These are phyloP conservation scores for Pseudopyrenochaeta lycopersici DNA, from an alignment of 2,329 filamentous ascomycete genomes.

Conservation along the genomic window DNA sequence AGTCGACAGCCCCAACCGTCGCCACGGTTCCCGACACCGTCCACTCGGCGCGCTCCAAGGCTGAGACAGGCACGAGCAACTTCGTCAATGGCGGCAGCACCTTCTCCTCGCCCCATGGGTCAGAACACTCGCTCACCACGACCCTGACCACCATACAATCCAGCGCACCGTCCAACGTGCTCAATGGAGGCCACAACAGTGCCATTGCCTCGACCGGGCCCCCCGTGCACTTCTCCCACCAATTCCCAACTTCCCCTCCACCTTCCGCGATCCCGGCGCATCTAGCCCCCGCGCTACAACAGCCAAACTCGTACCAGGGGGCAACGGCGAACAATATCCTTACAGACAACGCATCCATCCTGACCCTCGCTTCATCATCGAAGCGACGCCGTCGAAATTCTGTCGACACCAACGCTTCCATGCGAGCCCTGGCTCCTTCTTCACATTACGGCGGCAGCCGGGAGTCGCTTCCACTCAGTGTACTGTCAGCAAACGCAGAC, in stretches of 20 bases:
- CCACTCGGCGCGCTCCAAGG: slow-evolving; percentile 80
- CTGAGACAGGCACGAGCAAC: slow-evolving; percentile 75
- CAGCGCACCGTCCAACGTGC: slow-evolving; percentile 65
- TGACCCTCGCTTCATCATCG: slow-evolving; percentile 84
- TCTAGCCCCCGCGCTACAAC: slow-evolving; percentile 63
- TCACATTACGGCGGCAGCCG: slow-evolving; percentile 84
- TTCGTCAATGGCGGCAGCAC: slow-evolving; percentile 73
- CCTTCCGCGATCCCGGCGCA: slow-evolving; percentile 78
- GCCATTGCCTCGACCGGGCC: slow-evolving; percentile 47
- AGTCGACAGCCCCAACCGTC: slow-evolving; percentile 79
- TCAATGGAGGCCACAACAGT: slow-evolving; percentile 51
- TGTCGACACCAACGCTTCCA: slow-evolving; percentile 85
- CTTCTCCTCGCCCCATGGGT: slow-evolving; percentile 84
- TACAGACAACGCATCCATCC: slow-evolving; percentile 85
- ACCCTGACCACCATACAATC: slow-evolving; percentile 89
- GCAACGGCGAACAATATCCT: slow-evolving; percentile 84
- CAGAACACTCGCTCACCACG: slow-evolving; percentile 80
- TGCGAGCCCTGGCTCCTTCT: slow-evolving; percentile 82
- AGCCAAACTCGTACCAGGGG: slow-evolving; percentile 77
- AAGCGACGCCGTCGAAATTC: slow-evolving; percentile 80
- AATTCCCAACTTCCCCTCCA: slow-evolving; percentile 63
- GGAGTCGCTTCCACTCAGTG: slow-evolving; percentile 80
- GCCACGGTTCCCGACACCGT: slow-evolving; percentile 84
- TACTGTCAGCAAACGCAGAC: slow-evolving; percentile 73
- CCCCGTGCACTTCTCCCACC: slow-evolving; percentile 64